phyloP scores from a whole-genome alignment of 352 stramenopile genomes.

The Globisporangium nunn region DNA sequence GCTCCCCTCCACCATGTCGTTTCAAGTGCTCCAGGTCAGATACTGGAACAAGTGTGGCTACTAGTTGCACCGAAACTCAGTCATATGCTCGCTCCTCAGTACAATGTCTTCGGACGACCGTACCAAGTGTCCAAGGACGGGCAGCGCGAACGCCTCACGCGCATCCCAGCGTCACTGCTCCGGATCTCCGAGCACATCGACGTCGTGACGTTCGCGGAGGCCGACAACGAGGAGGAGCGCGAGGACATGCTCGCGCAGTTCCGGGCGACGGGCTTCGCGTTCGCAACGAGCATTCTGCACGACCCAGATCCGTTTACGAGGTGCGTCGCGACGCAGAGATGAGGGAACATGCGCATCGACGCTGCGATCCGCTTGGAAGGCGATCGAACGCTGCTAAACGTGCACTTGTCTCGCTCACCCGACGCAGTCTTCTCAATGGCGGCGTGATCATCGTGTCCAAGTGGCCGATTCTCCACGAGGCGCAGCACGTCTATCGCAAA shows the following conservation, averaged over 20 bases:
- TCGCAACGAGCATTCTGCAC: constrained; percentile 59
- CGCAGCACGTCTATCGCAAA: constrained; percentile 68
- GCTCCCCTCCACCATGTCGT: constrained; percentile 22
- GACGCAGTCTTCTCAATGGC: constrained; percentile 55
- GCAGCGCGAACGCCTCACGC: constrained; percentile 52
- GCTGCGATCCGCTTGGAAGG: not conserved
- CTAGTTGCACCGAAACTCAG: not conserved
- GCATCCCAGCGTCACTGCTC: constrained; percentile 45
- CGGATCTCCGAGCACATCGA: constrained; percentile 46
- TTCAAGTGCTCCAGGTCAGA: constrained; percentile 53
- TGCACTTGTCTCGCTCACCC: not conserved
- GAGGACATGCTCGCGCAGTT: constrained; percentile 62
- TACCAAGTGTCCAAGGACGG: constrained; percentile 66
- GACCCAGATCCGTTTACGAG: constrained; percentile 78
- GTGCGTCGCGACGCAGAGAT: constrained; percentile 5
- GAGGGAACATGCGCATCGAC: not conserved
- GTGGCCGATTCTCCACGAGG: constrained; percentile 72
- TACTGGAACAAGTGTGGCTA: too few relatives aligned
- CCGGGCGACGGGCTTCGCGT: constrained; percentile 38
- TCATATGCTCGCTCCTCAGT: constrained; percentile 22
- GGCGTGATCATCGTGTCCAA: constrained; percentile 77
- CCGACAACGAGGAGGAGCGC: constrained; percentile 39
- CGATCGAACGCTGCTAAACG: not conserved
- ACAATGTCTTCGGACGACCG: constrained; percentile 77
- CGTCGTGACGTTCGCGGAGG: constrained; percentile 74